phyloP scores from a whole-genome alignment of 768 basidiomycete genomes.

The Lanmaoa rubissima region DNA sequence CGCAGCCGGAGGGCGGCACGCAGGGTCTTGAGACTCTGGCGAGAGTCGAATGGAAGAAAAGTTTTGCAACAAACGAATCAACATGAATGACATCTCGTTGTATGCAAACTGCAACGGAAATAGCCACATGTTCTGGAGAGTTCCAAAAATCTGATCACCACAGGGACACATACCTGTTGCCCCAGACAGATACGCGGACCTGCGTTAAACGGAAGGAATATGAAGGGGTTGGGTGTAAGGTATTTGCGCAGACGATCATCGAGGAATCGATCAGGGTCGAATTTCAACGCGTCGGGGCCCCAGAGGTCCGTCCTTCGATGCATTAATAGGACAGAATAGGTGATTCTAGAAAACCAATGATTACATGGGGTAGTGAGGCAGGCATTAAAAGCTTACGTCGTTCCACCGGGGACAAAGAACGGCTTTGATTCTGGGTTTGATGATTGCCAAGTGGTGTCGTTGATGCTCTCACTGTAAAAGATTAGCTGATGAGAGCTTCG shows the following conservation, averaged over 20 bases:
- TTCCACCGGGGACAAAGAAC: constrained; percentile 28
- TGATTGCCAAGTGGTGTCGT: constrained; percentile 27
- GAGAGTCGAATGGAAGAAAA: constrained; percentile 25
- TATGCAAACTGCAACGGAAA: constrained; percentile 31
- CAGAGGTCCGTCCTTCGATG: constrained; percentile 38
- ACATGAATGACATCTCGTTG: constrained; percentile 35
- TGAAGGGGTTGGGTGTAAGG: constrained; percentile 39
- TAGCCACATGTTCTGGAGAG: neutral
- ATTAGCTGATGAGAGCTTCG: neutral
- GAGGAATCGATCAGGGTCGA: constrained; percentile 43
- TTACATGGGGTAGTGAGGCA: neutral
- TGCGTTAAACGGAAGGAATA: constrained; percentile 44
- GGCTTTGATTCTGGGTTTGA: constrained; percentile 24
- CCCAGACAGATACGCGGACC: constrained; percentile 40
- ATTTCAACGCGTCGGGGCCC: constrained; percentile 37
- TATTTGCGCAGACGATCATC: constrained; percentile 36
- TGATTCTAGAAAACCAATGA: constrained; percentile 15
- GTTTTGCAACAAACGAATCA: constrained; percentile 30
- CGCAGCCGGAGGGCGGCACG: constrained; percentile 23
- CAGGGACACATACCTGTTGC: constrained; percentile 31
- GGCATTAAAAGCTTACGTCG: constrained; percentile 12
- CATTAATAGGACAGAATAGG: constrained; percentile 31
- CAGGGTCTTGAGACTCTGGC: constrained; percentile 29
- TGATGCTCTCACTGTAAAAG: constrained; percentile 18
- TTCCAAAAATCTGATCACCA: neutral